Percentiles rank a stretch among this genome's conserved stretches.
Evolutionary conservation across 306 rosid genomes (phyloP).

Genomic region (Gastrolobium villosum): DNA sequence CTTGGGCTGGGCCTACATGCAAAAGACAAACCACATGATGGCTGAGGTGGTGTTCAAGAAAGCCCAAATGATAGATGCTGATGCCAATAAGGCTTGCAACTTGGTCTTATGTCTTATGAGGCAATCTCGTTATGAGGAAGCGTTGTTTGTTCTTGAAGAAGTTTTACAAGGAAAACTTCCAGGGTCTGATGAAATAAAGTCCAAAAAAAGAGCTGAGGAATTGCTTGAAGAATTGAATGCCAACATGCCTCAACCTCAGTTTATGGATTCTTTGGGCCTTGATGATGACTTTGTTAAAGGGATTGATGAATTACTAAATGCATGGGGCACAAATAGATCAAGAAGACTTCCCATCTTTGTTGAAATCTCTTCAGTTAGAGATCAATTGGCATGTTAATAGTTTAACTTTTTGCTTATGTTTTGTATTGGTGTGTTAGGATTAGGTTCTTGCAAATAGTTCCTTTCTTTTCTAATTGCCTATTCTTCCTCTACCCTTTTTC

Average conservation of each 20-base stretch:
- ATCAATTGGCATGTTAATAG: conserved; percentile 80
- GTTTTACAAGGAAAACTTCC: conserved; percentile 57
- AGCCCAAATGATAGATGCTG: conserved; percentile 86
- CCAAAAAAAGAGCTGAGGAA: conserved; percentile 65
- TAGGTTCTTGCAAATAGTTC: conserved; percentile 11
- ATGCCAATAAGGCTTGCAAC: conserved; percentile 90
- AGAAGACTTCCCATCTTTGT: conserved; percentile 93
- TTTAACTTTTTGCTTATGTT: not conserved
- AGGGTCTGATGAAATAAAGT: conserved; percentile 68
- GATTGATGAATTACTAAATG: conserved; percentile 68
- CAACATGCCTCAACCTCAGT: conserved; percentile 22
- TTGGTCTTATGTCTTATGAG: conserved; percentile 71
- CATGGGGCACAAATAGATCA: conserved; percentile 68
- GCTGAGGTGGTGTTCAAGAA: conserved; percentile 82
- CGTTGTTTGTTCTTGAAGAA: conserved; percentile 56
- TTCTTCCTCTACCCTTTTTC: conserved; percentile 45
- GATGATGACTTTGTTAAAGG: conserved; percentile 77
- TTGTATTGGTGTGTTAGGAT: conserved; percentile 35
- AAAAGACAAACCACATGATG: conserved; percentile 65
- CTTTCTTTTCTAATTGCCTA: not conserved
- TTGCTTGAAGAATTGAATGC: conserved; percentile 58
- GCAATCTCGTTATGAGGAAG: conserved; percentile 71
- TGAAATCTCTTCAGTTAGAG: conserved; percentile 81
- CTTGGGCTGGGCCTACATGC: conserved; percentile 99
- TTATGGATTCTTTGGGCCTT: conserved; percentile 40